Percentiles rank a stretch among this genome's conserved stretches.
Evolutionary conservation across 2,329 filamentous ascomycete genomes (phyloP).

Genomic region (Myotisia sp.): DNA sequence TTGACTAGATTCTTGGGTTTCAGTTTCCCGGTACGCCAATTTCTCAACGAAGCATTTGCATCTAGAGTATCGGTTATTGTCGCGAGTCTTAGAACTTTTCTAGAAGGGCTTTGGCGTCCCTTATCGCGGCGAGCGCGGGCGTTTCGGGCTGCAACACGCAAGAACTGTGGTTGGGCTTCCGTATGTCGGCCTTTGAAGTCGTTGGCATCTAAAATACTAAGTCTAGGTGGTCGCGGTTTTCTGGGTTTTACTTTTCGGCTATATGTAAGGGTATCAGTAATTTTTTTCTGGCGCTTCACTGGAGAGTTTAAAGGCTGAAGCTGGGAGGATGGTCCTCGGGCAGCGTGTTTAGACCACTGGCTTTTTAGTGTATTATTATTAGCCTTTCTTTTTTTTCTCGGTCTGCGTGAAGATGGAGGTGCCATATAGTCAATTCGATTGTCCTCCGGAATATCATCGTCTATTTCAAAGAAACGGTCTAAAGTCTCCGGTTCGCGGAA

Average conservation of each 20-base stretch:
- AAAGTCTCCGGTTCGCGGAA: neutral
- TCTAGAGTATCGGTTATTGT: constrained; percentile 42
- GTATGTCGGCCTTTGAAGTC: constrained; percentile 18
- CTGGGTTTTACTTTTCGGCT: constrained; percentile 15
- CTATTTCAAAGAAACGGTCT: constrained; percentile 11
- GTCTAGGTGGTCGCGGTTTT: constrained; percentile 15
- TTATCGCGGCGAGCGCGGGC: constrained; percentile 34
- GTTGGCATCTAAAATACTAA: constrained; percentile 41
- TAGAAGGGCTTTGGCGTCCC: constrained; percentile 38
- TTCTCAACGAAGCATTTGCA: constrained; percentile 34
- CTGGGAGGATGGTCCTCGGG: constrained; percentile 2
- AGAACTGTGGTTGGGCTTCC: constrained; percentile 36
- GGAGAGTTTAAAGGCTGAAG: constrained; percentile 9
- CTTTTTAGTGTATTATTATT: constrained; percentile 4
- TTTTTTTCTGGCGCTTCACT: constrained; percentile 21
- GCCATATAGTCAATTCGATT: constrained; percentile 31
- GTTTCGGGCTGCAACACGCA: constrained; percentile 41
- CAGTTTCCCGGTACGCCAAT: constrained; percentile 39
- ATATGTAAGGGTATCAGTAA: constrained; percentile 21
- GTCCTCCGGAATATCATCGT: constrained; percentile 27
- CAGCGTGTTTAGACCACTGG: constrained; percentile 2
- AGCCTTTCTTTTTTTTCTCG: constrained; percentile 13
- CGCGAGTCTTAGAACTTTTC: constrained; percentile 39
- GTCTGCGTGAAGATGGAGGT: constrained; percentile 18
- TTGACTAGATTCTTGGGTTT: constrained; percentile 4